Percentiles rank a stretch among this genome's conserved stretches.
Evolutionary conservation across 2,329 filamentous ascomycete genomes (phyloP).

Genomic region (Cordyceps fumosorosea): DNA sequence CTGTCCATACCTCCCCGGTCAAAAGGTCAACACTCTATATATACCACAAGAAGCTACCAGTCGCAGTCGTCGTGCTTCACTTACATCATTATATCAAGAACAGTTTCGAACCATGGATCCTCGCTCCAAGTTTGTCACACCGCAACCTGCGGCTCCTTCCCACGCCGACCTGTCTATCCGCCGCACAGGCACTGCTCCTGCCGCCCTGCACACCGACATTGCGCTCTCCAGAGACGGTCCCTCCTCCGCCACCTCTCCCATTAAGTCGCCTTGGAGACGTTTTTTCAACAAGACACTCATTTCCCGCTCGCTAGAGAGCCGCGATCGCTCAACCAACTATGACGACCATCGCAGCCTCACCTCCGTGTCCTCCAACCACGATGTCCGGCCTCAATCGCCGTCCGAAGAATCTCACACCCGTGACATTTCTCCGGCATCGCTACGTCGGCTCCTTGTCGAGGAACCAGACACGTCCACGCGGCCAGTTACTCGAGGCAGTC

Average conservation of each 20-base stretch:
- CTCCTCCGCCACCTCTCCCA: conserved; percentile 23
- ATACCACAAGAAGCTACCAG: conserved; percentile 64
- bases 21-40: conserved; percentile 76
- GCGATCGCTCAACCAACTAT: not conserved
- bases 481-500: not conserved
- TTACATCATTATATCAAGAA: conserved; percentile 50
- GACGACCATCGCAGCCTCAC: conserved; percentile 25
- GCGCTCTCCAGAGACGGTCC: conserved; percentile 30
- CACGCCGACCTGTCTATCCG: conserved; percentile 21
- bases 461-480: not conserved
- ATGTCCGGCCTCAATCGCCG: conserved; percentile 13
- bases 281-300: conserved; percentile 22
- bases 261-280: conserved; percentile 37
- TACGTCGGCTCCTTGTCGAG: conserved; percentile 35
- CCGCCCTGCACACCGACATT: conserved; percentile 35
- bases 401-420: conserved; percentile 39
- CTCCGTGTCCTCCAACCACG: conserved; percentile 22
- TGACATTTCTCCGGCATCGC: conserved; percentile 50
- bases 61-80: conserved; percentile 58
- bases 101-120: conserved; percentile 72
- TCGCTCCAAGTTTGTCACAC: conserved; percentile 66
- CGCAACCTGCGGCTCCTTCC: conserved; percentile 39
- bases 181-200: conserved; percentile 25
- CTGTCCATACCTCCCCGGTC: conserved; percentile 83
- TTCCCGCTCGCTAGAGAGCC: not conserved